phyloP scores from a whole-genome alignment of 2,329 filamentous ascomycete species.

The Polychaeton citri region DNA sequence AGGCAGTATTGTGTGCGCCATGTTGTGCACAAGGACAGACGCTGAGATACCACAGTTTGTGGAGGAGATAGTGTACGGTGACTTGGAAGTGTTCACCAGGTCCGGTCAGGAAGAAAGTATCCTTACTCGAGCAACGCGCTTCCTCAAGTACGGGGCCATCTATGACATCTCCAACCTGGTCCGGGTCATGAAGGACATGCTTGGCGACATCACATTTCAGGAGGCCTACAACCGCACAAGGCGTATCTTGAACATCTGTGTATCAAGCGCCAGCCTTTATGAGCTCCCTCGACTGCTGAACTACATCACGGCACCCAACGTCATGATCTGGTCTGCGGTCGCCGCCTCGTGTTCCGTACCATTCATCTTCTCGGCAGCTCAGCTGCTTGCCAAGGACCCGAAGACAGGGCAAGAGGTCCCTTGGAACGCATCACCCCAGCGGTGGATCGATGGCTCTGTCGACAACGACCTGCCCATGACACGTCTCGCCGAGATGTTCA shows the following conservation, averaged over 20 bases:
- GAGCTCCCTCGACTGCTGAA: conserved; percentile 80
- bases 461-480: conserved; percentile 91
- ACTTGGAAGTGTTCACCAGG: conserved; percentile 67
- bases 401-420: conserved; percentile 61
- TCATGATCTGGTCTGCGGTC: conserved; percentile 92
- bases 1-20: conserved; percentile 71
- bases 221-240: conserved; percentile 93
- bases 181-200: conserved; percentile 63
- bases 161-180: conserved; percentile 74
- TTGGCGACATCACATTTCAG: conserved; percentile 87
- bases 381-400: conserved; percentile 73
- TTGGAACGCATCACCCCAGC: conserved; percentile 76
- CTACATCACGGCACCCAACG: conserved; percentile 85
- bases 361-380: conserved; percentile 66
- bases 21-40: conserved; percentile 65
- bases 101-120: conserved; percentile 46
- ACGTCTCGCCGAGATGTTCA: conserved; percentile 84
- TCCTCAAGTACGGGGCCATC: conserved; percentile 65
- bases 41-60: conserved; percentile 62
- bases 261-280: conserved; percentile 76
- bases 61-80: conserved; percentile 60
- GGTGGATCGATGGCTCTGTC: conserved; percentile 89
- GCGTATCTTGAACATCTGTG: conserved; percentile 83
- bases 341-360: conserved; percentile 93
- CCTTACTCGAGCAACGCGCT: conserved; percentile 53